Evolutionary conservation across 1,284 basidiomycete species (phyloP).

Genomic region (Sporisorium scitamineum): DNA sequence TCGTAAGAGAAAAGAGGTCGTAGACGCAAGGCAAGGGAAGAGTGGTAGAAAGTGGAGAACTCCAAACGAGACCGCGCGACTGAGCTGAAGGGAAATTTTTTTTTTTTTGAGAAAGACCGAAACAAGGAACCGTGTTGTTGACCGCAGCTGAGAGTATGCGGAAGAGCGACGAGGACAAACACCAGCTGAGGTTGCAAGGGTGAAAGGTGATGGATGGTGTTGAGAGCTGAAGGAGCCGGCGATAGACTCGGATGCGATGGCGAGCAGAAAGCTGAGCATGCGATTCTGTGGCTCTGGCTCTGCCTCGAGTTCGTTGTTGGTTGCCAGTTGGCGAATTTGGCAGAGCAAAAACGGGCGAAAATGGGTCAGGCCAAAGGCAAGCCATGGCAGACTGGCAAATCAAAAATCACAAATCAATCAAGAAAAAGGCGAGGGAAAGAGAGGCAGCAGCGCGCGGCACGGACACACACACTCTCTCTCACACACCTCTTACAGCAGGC

Average conservation of each 20-base stretch:
- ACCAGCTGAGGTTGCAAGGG: conserved; percentile 13
- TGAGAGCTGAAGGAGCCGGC: neutral
- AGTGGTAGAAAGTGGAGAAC: conserved; percentile 2
- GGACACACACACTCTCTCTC: too few species aligned
- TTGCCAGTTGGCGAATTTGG: neutral
- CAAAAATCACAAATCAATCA: neutral
- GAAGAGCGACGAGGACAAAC: conserved; percentile 3
- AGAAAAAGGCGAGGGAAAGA: neutral
- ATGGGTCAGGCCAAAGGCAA: neutral
- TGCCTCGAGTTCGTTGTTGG: neutral
- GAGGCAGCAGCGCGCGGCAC: neutral
- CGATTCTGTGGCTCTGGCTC: neutral
- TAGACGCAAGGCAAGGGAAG: conserved; percentile 3
- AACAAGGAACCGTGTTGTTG: conserved; percentile 6
- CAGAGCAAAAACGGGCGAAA: neutral
- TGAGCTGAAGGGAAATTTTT: neutral
- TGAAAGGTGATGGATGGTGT: conserved; percentile 23
- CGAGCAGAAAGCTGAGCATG: conserved; percentile 15
- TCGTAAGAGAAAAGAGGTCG: conserved; percentile 7
- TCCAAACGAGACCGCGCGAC: conserved; percentile 19
- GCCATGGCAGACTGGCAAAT: neutral
- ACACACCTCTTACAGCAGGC: too few species aligned
- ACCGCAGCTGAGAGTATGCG: conserved; percentile 8
- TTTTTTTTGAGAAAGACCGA: neutral
- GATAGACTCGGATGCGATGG: conserved; percentile 28